Conservation (phyloP, 2,329 filamentous ascomycete genomes). For the Achaetomium macrosporum region DNA sequence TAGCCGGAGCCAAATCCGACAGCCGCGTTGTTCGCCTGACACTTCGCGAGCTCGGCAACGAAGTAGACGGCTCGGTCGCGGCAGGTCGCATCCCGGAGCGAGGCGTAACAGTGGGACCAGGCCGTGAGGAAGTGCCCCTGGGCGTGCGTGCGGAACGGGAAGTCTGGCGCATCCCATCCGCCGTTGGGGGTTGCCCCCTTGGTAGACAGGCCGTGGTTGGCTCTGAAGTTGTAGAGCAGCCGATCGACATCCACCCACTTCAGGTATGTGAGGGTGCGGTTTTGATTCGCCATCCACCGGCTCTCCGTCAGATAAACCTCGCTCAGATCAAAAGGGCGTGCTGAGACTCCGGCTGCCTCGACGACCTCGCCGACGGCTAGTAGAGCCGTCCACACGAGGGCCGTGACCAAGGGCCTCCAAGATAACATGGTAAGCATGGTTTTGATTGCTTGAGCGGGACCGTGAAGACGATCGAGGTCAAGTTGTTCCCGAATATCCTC, state of each 20-base stretch:
- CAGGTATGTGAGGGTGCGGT: conserved; percentile 42
- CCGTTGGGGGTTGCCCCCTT: conserved; percentile 40
- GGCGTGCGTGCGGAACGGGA: conserved; percentile 46
- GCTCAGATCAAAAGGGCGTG: conserved; percentile 34
- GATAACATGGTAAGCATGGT: too few relatives aligned
- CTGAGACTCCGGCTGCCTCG: background rate
- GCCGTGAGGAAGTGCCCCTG: conserved; percentile 48
- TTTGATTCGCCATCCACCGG: conserved; percentile 38
- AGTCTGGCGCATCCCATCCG: conserved; percentile 49
- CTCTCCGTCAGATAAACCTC: conserved; percentile 35
- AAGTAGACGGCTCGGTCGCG: conserved; percentile 41
- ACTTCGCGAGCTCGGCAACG: conserved; percentile 43
- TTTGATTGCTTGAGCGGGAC: too few relatives aligned
- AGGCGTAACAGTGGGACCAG: conserved; percentile 33
- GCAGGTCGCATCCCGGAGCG: conserved; percentile 37
- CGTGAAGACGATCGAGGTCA: too few relatives aligned
- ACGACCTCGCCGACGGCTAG: too few relatives aligned
- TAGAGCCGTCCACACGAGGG: too few relatives aligned
- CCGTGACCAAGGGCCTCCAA: too few relatives aligned
- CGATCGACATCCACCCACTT: conserved; percentile 41
- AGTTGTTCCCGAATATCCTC: too few relatives aligned
- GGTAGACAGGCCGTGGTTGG: conserved; percentile 41
- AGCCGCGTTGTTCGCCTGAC: conserved; percentile 43
- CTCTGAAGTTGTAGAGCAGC: conserved; percentile 44
- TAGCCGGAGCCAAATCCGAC: conserved; percentile 42